Evolutionary conservation across 768 basidiomycete genomes (phyloP), one percentile per base, ranked within the genome.

Genomic region (Dacryopinax spathularia): DNA sequence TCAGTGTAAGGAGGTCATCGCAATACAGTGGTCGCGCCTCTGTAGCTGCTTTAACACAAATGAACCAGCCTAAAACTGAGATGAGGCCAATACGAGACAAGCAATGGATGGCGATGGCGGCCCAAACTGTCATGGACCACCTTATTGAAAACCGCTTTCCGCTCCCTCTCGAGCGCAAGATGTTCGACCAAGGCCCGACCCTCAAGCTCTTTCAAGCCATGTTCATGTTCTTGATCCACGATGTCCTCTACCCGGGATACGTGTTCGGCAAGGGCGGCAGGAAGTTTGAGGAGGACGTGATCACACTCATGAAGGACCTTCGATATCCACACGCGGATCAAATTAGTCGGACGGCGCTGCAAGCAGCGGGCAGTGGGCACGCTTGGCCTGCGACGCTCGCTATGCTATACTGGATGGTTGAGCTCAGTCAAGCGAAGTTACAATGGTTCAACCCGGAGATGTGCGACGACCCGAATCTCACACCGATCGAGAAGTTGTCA

Each of bases 311-410:
- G 66, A 87, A 84, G 71, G 82, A 85, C 5, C 73, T 91, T 35
- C 80, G 81, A 66, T 99, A 97, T 74, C 95, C 96, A 0, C 89
- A 85, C 64, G 80, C 84, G 2, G 80, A 85, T 60, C 80, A 83
- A 64, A 81, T 97, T 18, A 89, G 91, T 68, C 84, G 85, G 61
- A 93, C 89, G 67, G 91, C 89, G 81, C 74, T 98, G 3, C 86
- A 86, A 7, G 87, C 93, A 1, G 89, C 92, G 0, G 94, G 90
- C 0, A 87, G 86, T 62, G 87, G 88, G 78, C 88, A 91, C 74
- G 85, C 87, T n/a, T 98, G 95, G 96, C 90, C 91, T 0, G 78
- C 83, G 22, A 74, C 96, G 27, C 78, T 98, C 16, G 95, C 89
- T 22, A 88, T 89, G 70, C 72, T 98, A 34, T 88, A 94, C 73